Conservation (phyloP, 257 asterid genomes). For the Solanum okadae region DNA sequence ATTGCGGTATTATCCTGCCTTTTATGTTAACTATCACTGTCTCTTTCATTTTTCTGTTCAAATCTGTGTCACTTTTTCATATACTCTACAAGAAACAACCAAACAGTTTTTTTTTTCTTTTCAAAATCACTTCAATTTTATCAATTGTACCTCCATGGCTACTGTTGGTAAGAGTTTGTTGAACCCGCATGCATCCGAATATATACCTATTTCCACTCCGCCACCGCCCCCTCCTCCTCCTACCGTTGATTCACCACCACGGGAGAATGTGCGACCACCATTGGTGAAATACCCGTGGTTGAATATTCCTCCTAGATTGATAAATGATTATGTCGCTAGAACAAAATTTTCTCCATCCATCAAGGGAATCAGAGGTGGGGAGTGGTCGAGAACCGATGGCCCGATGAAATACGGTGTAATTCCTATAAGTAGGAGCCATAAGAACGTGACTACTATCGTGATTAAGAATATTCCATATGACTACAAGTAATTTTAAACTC, state of each 20-base stretch:
- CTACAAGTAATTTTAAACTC: conserved; percentile 25
- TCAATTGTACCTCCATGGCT: neutral
- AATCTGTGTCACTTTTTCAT: neutral
- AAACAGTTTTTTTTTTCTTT: neutral
- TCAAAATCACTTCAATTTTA: neutral
- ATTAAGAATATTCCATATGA: conserved; percentile 51
- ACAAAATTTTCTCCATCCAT: neutral
- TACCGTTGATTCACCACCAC: neutral
- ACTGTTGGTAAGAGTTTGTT: neutral
- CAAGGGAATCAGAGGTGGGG: neutral
- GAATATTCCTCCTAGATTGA: neutral
- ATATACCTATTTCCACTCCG: neutral
- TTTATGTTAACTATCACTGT: neutral
- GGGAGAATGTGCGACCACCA: neutral
- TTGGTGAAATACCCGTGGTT: too few species aligned
- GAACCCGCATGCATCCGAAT: neutral
- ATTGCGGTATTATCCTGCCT: neutral
- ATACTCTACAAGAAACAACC: neutral
- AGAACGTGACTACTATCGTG: conserved; percentile 35
- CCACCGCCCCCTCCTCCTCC: neutral
- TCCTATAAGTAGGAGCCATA: conserved; percentile 21
- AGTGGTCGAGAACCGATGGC: neutral
- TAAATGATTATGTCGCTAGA: neutral
- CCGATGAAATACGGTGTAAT: conserved; percentile 1
- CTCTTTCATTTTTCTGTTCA: neutral